These are phyloP conservation scores for Kazachstania bromeliacearum DNA, from an alignment of 805 yeast species.

Conservation along the genomic window DNA sequence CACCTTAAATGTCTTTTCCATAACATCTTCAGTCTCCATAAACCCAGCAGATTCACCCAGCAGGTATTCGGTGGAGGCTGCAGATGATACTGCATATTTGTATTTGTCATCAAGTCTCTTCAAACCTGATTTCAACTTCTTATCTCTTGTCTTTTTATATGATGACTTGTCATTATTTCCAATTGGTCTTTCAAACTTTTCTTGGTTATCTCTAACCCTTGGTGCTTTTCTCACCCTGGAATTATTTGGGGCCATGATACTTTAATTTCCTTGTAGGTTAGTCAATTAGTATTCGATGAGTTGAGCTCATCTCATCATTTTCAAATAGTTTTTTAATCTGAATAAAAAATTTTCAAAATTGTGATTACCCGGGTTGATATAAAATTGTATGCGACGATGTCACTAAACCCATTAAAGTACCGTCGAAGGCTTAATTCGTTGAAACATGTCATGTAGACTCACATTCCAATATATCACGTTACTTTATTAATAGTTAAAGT, in stretches of 20 bases:
- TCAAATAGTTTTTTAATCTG: neutral
- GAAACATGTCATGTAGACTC: no score
- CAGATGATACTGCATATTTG: constrained; percentile 69
- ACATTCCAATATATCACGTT: no score
- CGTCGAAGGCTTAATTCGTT: no score
- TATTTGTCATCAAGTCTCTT: constrained; percentile 62
- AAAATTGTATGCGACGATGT: no score
- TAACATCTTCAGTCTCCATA: constrained; percentile 81
- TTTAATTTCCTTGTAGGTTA: no score
- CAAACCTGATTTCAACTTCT: constrained; percentile 54
- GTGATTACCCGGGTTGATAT: no score
- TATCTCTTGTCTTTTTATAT: constrained; percentile 38
- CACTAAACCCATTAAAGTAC: no score
- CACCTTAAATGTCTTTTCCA: constrained; percentile 86
- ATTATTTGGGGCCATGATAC: neutral
- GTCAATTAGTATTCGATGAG: constrained; percentile 1
- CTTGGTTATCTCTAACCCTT: constrained; percentile 23
- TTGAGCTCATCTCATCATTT: neutral
- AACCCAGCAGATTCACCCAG: constrained; percentile 78
- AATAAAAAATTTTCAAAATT: no score
- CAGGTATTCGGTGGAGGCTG: constrained; percentile 78
- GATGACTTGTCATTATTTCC: constrained; percentile 7
- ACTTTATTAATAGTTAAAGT: no score
- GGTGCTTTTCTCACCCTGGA: neutral
- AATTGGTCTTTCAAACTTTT: constrained; percentile 28